phyloP scores from a whole-genome alignment of 2,329 filamentous ascomycete genomes.

The Stenocarpella maydis region DNA sequence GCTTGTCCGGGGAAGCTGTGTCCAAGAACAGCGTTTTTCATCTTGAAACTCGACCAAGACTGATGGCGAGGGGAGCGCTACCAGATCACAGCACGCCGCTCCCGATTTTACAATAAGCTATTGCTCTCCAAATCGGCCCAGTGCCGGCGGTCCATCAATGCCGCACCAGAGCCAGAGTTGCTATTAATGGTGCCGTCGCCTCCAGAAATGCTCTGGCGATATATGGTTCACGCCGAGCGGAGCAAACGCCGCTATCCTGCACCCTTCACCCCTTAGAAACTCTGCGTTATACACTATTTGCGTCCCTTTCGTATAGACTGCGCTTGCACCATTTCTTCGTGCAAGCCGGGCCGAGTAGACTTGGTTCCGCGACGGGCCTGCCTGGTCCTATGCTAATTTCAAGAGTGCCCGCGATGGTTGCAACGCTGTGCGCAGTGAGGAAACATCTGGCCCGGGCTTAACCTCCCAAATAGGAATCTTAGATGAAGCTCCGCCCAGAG shows the following conservation, averaged over 20 bases:
- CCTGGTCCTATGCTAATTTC: not conserved
- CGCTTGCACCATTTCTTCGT: not conserved
- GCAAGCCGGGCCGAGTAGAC: not conserved
- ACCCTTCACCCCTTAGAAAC: not conserved
- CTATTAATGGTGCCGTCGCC: slow-evolving; percentile 8
- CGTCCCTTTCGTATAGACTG: not conserved
- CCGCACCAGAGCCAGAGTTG: slow-evolving; percentile 10
- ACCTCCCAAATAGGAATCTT: not conserved
- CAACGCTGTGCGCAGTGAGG: not conserved
- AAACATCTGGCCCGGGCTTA: not conserved
- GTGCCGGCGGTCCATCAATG: slow-evolving; percentile 18
- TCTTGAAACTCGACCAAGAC: slow-evolving; percentile 29
- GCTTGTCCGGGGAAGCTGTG: slow-evolving; percentile 18
- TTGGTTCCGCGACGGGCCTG: not conserved
- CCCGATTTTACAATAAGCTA: slow-evolving; percentile 1
- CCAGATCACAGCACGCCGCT: not conserved
- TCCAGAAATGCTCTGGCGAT: slow-evolving; percentile 23
- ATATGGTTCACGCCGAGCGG: slow-evolving; percentile 7
- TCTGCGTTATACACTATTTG: not conserved
- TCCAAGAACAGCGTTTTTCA: not conserved
- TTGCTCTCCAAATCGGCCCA: slow-evolving; percentile 18
- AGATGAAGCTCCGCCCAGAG: slow-evolving; percentile 3
- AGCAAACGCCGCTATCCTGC: not conserved
- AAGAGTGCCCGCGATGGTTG: not conserved
- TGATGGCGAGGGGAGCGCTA: not conserved